Percentiles rank a stretch among this genome's conserved stretches.
phyloP scores from a whole-genome alignment of 2,329 filamentous ascomycete genomes.

The Aaosphaeria arxii region DNA sequence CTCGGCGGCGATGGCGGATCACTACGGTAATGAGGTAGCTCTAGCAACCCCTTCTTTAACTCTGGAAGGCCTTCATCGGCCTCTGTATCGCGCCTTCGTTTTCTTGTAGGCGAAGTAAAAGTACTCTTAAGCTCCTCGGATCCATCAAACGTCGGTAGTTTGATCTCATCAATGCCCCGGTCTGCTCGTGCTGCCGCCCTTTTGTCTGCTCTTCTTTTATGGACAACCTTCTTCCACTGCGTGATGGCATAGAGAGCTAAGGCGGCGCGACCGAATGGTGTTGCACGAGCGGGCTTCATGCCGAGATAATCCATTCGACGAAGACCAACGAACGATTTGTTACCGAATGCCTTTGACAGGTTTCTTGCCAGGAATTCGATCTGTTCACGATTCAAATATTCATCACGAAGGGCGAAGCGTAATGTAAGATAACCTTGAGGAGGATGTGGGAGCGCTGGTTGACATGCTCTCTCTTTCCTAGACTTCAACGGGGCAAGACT shows the following conservation, averaged over 20 bases:
- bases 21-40: constrained; percentile 7
- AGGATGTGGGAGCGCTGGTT: constrained; percentile 1
- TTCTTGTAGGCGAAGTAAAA: constrained; percentile 9
- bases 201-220: constrained; percentile 12
- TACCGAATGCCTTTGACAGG: constrained; percentile 24
- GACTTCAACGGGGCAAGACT: constrained; percentile 25
- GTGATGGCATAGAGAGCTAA: constrained; percentile 20
- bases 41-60: constrained; percentile 17
- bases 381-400: constrained; percentile 21
- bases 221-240: constrained; percentile 28
- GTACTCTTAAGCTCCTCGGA: not conserved
- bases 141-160: not conserved
- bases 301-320: constrained; percentile 31
- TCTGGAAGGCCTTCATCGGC: constrained; percentile 10
- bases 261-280: constrained; percentile 24
- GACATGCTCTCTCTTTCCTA: not conserved
- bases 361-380: constrained; percentile 27
- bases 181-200: not conserved
- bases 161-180: constrained; percentile 5
- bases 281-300: constrained; percentile 20
- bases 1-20: constrained; percentile 23
- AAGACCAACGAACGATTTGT: constrained; percentile 23
- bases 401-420: constrained; percentile 25
- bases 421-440: constrained; percentile 29
- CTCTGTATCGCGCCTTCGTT: constrained; percentile 11